A percentile compares a stretch with the other conserved stretches of the same genome.
Conservation (phyloP, 257 asterid genomes). For the Petunia secreta region DNA sequence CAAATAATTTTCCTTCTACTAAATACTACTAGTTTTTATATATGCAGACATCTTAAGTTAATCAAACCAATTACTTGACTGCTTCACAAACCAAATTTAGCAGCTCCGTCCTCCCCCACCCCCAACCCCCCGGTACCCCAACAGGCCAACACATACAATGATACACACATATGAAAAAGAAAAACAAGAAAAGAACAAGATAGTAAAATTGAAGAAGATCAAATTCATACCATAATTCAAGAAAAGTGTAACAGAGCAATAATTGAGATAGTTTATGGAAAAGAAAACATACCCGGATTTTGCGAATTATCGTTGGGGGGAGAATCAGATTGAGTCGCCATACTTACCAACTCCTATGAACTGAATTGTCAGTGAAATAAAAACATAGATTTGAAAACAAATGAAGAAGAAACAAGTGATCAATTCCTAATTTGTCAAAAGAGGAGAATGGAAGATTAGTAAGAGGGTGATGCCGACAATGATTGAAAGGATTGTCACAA, state of each 20-base stretch:
- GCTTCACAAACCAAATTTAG: conserved; percentile 1
- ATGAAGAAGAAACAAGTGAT: neutral
- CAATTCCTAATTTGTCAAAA: neutral
- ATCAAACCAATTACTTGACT: neutral
- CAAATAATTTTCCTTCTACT: neutral
- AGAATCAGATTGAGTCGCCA: conserved; percentile 58
- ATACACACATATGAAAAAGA: neutral
- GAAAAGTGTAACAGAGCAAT: neutral
- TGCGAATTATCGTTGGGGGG: conserved; percentile 51
- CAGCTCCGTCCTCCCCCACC: neutral
- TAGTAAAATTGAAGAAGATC: neutral
- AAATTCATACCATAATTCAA: neutral
- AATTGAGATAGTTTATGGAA: neutral
- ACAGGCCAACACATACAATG: neutral
- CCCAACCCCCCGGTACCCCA: neutral
- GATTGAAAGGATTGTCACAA: neutral
- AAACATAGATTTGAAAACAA: no score
- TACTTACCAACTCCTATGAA: conserved; percentile 28
- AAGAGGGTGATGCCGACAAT: neutral
- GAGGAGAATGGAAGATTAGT: neutral
- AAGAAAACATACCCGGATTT: conserved; percentile 50
- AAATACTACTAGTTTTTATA: no score
- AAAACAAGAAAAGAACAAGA: neutral
- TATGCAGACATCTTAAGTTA: neutral
- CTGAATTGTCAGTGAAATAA: neutral